Evolutionary conservation across 140 eudicot species (phyloP).

Genomic region (Bidens hawaiensis): DNA sequence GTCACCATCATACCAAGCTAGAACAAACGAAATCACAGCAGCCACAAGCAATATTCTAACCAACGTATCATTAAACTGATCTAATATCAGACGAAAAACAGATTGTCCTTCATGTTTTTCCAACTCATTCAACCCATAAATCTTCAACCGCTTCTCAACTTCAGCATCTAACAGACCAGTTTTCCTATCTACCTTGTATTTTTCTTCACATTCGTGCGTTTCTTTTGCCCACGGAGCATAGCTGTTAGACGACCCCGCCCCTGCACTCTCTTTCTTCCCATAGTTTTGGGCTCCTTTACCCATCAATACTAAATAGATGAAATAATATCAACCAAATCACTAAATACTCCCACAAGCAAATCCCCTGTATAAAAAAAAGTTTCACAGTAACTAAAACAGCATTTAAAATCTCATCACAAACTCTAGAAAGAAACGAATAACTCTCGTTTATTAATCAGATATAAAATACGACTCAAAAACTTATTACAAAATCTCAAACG

Average conservation of each 20-base stretch:
- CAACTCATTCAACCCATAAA: constrained; percentile 72
- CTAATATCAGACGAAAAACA: constrained; percentile 58
- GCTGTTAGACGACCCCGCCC: constrained; percentile 9
- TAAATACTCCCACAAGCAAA: not conserved
- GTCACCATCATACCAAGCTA: constrained; percentile 84
- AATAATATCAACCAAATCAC: constrained; percentile 9
- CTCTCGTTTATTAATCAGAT: too few species aligned
- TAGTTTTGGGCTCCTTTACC: constrained; percentile 70
- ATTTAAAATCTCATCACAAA: not conserved
- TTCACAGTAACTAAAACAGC: not conserved
- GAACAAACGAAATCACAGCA: constrained; percentile 78
- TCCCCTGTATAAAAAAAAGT: not conserved
- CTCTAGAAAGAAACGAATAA: not conserved
- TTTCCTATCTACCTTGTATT: constrained; percentile 52
- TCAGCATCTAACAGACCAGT: constrained; percentile 55
- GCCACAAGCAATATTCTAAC: constrained; percentile 86
- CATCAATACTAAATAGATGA: constrained; percentile 33
- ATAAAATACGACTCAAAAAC: too few species aligned
- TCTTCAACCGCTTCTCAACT: constrained; percentile 47
- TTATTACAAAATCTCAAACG: too few species aligned
- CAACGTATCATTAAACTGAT: constrained; percentile 89
- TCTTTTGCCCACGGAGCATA: constrained; percentile 79
- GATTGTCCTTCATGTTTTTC: constrained; percentile 83
- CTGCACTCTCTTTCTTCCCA: constrained; percentile 28
- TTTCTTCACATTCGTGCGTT: constrained; percentile 67